phyloP scores from a whole-genome alignment of 495 filamentous ascomycete species.

The Tetracladium setigerum region DNA sequence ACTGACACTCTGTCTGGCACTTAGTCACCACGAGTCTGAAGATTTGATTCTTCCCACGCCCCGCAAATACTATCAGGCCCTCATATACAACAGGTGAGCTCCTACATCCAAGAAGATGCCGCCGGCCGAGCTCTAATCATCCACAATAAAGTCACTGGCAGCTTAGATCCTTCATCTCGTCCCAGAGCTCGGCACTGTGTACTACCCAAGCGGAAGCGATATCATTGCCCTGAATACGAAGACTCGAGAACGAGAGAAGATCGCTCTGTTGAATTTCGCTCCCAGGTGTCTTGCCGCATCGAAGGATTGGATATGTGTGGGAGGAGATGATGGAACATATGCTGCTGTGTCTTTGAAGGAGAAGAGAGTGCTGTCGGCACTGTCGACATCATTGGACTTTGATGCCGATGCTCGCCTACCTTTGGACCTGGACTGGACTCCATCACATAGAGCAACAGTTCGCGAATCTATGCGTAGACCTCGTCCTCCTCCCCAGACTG shows the following conservation, averaged over 20 bases:
- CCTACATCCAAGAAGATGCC: neutral
- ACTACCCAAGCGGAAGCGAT: conserved; percentile 67
- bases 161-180: conserved; percentile 83
- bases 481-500: neutral
- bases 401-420: conserved; percentile 58
- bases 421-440: conserved; percentile 37
- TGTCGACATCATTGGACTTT: conserved; percentile 19
- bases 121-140: neutral
- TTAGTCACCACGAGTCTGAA: conserved; percentile 32
- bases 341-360: conserved; percentile 49
- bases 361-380: conserved; percentile 1
- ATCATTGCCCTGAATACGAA: conserved; percentile 67
- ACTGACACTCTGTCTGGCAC: neutral
- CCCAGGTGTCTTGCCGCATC: conserved; percentile 78
- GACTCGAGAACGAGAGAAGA: conserved; percentile 62
- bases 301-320: conserved; percentile 83
- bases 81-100: conserved; percentile 66
- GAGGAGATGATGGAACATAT: conserved; percentile 81
- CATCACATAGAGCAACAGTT: conserved; percentile 15
- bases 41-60: conserved; percentile 55
- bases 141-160: conserved; percentile 67
- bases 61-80: conserved; percentile 66
- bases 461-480: conserved; percentile 6
- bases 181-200: conserved; percentile 68
- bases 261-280: conserved; percentile 73